Conservation (phyloP, 306 rosid genomes). For the Cercis canadensis region DNA sequence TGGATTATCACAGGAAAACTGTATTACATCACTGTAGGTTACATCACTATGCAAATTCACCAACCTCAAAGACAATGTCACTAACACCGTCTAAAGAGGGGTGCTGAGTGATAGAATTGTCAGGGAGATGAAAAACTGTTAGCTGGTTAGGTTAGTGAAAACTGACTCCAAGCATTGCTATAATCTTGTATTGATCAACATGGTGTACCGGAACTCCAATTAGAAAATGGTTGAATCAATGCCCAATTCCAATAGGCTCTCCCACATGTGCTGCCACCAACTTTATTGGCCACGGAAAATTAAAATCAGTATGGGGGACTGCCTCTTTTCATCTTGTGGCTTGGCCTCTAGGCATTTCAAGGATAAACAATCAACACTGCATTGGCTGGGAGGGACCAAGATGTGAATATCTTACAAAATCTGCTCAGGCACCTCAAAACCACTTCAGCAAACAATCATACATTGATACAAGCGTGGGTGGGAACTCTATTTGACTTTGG, state of each 20-base stretch:
- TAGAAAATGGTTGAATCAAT: conserved; percentile 40
- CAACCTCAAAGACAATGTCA: conserved; percentile 41
- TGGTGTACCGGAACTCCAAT: conserved; percentile 34
- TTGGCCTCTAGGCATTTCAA: conserved; percentile 41
- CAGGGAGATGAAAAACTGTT: conserved; percentile 32
- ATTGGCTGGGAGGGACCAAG: conserved; percentile 42
- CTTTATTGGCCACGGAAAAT: conserved; percentile 13
- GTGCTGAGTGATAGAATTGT: conserved; percentile 29
- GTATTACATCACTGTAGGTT: conserved; percentile 46
- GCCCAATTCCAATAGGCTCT: conserved; percentile 45
- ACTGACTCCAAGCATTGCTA: conserved; percentile 38
- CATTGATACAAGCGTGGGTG: conserved; percentile 39
- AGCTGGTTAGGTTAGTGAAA: conserved; percentile 43
- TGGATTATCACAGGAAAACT: conserved; percentile 39
- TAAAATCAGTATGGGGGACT: too few relatives aligned
- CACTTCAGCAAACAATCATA: conserved; percentile 37
- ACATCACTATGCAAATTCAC: conserved; percentile 49
- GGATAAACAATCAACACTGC: conserved; percentile 39
- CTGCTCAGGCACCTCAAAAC: conserved; percentile 39
- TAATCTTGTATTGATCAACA: conserved; percentile 37
- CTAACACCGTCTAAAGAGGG: conserved; percentile 35
- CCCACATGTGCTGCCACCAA: conserved; percentile 39
- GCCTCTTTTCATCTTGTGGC: conserved; percentile 38
- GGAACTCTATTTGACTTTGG: conserved; percentile 43
- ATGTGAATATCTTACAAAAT: conserved; percentile 37